Evolutionary conservation across 352 stramenopile genomes (phyloP).

Genomic region (Phytophthora hybrid): DNA sequence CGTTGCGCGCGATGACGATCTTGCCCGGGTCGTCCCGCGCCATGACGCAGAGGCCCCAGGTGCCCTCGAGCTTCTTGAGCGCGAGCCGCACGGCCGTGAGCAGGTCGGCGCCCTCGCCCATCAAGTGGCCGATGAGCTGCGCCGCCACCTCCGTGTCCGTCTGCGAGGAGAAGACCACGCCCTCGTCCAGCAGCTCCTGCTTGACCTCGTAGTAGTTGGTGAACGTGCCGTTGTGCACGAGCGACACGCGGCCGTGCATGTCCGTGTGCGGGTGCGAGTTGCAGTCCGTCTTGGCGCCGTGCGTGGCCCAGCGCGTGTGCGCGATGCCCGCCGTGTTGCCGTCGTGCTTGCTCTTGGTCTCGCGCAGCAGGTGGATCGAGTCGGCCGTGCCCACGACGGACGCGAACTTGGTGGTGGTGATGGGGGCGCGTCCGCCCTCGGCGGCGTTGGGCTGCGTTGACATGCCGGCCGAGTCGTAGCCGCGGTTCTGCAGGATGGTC

Average conservation of each 20-base stretch:
- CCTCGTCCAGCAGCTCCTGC: conserved; percentile 84
- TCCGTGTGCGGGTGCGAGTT: conserved; percentile 99
- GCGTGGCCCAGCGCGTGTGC: conserved; percentile 99
- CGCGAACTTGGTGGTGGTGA: conserved; percentile 96
- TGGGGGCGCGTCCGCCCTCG: conserved; percentile 48
- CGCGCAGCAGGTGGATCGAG: conserved; percentile 91
- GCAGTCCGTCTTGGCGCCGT: conserved; percentile 97
- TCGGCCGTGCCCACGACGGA: conserved; percentile 91
- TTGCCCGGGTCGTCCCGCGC: conserved; percentile 93
- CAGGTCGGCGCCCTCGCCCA: conserved; percentile 85
- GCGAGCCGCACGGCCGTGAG: conserved; percentile 92
- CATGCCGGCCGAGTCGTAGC: conserved; percentile 98
- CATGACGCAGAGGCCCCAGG: conserved; percentile 97
- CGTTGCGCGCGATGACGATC: conserved; percentile 97
- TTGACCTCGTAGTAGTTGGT: conserved; percentile 97
- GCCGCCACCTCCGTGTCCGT: conserved; percentile 99
- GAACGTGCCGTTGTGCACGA: conserved; percentile 99
- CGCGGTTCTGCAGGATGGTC: conserved; percentile 94
- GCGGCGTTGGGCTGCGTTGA: conserved; percentile 86
- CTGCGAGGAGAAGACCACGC: conserved; percentile 95
- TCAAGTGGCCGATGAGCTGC: conserved; percentile 95
- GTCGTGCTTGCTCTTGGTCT: conserved; percentile 76
- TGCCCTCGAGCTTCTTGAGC: conserved; percentile 93
- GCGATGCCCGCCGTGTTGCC: conserved; percentile 96
- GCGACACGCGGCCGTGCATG: conserved; percentile 91